A percentile compares a stretch with the other conserved stretches of the same genome.
Conservation (phyloP, 1,284 basidiomycete species). For the Laetiporus sulphureus region DNA sequence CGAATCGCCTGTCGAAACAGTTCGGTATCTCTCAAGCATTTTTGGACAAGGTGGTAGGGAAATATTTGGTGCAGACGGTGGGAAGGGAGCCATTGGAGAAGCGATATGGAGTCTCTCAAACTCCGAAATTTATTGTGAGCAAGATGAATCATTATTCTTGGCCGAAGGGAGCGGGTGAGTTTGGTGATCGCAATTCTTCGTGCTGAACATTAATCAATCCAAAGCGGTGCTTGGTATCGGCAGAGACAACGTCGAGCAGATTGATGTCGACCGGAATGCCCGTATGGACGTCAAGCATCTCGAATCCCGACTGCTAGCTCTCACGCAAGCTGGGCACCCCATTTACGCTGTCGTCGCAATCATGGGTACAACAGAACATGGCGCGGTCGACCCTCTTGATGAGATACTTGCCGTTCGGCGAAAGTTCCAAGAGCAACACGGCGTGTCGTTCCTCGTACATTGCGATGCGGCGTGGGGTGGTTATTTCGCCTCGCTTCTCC, state of each 20-base stretch:
- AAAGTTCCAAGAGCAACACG: constrained; percentile 24
- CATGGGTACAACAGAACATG: constrained; percentile 41
- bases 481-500: constrained; percentile 36
- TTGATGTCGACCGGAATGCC: constrained; percentile 32
- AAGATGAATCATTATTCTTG: constrained; percentile 40
- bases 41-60: constrained; percentile 19
- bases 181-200: too few relatives aligned
- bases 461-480: constrained; percentile 41
- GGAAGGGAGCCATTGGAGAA: constrained; percentile 29
- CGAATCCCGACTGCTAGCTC: constrained; percentile 22
- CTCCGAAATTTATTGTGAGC: constrained; percentile 24
- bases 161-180: constrained; percentile 40
- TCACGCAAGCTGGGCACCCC: constrained; percentile 19
- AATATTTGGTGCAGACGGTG: constrained; percentile 31
- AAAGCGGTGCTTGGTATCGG: constrained; percentile 38
- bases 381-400: constrained; percentile 36
- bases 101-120: constrained; percentile 20
- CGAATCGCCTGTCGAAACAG: constrained; percentile 20
- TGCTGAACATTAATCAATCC: neutral
- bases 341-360: constrained; percentile 39
- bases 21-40: constrained; percentile 24
- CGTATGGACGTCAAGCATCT: constrained; percentile 30
- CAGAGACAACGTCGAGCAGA: constrained; percentile 29
- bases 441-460: constrained; percentile 36
- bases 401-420: constrained; percentile 31